Evolutionary conservation across 177 flowering plant genomes (phyloP), one percentile per base, ranked within the genome.

Genomic region (Tripterygium wilfordii): DNA sequence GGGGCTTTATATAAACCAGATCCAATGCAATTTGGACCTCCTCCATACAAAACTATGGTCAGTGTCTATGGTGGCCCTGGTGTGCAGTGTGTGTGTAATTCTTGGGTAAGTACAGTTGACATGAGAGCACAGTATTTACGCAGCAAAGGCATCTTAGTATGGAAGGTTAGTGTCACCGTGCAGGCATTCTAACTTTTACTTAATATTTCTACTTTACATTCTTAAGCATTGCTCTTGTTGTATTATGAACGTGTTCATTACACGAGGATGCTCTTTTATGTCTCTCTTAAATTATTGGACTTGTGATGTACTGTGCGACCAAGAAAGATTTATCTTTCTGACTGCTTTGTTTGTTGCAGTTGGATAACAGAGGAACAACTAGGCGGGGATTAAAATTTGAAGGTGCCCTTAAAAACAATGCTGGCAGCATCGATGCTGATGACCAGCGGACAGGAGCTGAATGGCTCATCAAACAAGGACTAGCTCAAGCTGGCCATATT

Each of bases 101-200:
- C 96, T 4, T 92, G 96, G 98, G 49, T 68, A n/a, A 88, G 68
- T 65, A 77, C 83, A 12, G 96, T 92, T 44, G 96, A 88, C 70
- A 88, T 92, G 96, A 80, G 94, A 67, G 94, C 94, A 21, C 98
- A 92, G 63, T 83, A 80, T 63, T 70, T 88, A 8, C 58, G 90
- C 44, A 92, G 76, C 67, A 89, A 74, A 60, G 96, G 96, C 51
- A 66, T 92, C 62, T 67, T 88, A 53, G 95, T 86, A 1, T 88
- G 88, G 85, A 88, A 88, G 98, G 98, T 90, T 41, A 57, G 89
- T 58, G 25, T 32, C 54, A 19, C 29, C 4, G 1, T 12, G 2
- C 4, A 23, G 4, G 24, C 1, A 42, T 25, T 17, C n/a, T 38
- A 20, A n/a, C 18, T 7, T 10, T 10, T n/a, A n/a, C n/a, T n/a